phyloP scores from a whole-genome alignment of 2,329 filamentous ascomycete genomes.

The Monascus ruber region DNA sequence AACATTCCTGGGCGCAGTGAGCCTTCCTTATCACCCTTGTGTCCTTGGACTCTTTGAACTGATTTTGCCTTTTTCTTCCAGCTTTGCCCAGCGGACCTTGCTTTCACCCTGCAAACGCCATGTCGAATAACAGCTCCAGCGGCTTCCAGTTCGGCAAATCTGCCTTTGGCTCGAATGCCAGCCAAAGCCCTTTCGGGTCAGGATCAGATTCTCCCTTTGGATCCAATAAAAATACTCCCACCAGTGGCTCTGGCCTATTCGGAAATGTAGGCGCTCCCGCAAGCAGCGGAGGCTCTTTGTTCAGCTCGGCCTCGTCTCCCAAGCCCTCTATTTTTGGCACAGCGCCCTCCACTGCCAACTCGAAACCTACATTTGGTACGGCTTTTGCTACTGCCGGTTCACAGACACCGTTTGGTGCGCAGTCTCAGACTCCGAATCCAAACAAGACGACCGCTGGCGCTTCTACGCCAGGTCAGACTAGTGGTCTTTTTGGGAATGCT shows the following conservation, averaged over 20 bases:
- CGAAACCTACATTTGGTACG: slow-evolving; percentile 17
- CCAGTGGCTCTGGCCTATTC: slow-evolving; percentile 24
- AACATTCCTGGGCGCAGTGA: neutral
- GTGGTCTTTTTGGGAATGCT: slow-evolving; percentile 23
- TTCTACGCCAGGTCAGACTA: slow-evolving; percentile 18
- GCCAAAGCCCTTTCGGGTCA: slow-evolving; percentile 23
- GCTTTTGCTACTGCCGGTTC: slow-evolving; percentile 19
- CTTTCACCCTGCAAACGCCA: slow-evolving; percentile 12
- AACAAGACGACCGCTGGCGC: slow-evolving; percentile 24
- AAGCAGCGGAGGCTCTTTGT: slow-evolving; percentile 15
- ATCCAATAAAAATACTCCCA: slow-evolving; percentile 17
- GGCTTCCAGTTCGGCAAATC: slow-evolving; percentile 28
- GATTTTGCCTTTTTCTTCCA: slow-evolving; percentile 4
- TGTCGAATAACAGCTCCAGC: slow-evolving; percentile 19
- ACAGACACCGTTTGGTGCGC: slow-evolving; percentile 13
- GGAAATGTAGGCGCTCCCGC: slow-evolving; percentile 29
- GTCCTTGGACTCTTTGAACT: slow-evolving; percentile 4
- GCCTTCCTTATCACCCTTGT: neutral
- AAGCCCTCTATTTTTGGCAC: slow-evolving; percentile 24
- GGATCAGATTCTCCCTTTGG: slow-evolving; percentile 19
- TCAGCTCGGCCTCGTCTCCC: neutral
- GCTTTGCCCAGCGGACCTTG: slow-evolving; percentile 1
- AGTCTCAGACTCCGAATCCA: slow-evolving; percentile 22
- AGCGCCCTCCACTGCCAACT: slow-evolving; percentile 11
- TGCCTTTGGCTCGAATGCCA: slow-evolving; percentile 22